phyloP scores from a whole-genome alignment of 306 rosid species.

The Delonix regia region DNA sequence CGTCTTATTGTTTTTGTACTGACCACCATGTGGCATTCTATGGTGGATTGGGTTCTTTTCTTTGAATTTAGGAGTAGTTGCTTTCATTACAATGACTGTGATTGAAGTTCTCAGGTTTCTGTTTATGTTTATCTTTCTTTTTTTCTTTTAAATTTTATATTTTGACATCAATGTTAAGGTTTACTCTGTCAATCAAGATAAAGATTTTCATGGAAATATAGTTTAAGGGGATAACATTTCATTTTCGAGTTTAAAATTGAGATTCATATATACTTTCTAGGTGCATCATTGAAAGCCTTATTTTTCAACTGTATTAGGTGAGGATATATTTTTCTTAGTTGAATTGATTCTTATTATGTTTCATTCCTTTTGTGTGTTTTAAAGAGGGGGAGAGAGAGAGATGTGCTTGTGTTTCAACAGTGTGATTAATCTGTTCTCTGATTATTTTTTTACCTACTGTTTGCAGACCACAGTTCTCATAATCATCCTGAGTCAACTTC shows the following conservation, averaged over 20 bases:
- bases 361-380: not conserved
- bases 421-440: not conserved
- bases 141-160: too few relatives aligned
- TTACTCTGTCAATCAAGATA: not conserved
- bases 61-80: too few relatives aligned
- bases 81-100: not conserved
- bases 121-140: too few relatives aligned
- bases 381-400: not conserved
- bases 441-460: conserved; percentile 19
- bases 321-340: not conserved
- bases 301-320: conserved; percentile 2
- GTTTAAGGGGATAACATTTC: not conserved
- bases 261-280: not conserved
- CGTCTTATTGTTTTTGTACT: not conserved
- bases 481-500: conserved; percentile 63
- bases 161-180: not conserved
- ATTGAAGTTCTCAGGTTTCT: conserved; percentile 11
- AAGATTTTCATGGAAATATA: not conserved
- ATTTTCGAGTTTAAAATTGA: not conserved
- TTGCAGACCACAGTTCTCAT: conserved; percentile 60
- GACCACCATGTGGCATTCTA: too few relatives aligned
- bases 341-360: too few relatives aligned
- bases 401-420: not conserved
- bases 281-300: not conserved
- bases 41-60: not conserved